A percentile compares a stretch with the other conserved stretches of the same genome.
These are phyloP conservation scores for Gremmenia infestans DNA, from an alignment of 2,329 filamentous ascomycete genomes.

Conservation along the genomic window DNA sequence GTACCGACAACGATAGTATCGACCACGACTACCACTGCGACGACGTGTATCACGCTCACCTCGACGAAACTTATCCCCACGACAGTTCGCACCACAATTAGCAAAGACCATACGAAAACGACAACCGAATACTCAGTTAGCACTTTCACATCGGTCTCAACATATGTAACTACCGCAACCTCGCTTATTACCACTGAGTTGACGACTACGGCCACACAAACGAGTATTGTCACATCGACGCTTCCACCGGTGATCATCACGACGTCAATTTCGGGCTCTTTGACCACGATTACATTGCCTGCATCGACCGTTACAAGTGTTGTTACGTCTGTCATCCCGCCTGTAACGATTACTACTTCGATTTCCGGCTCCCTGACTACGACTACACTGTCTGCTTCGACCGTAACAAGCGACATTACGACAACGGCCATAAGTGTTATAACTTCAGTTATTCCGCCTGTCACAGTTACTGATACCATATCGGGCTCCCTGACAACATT, in stretches of 20 bases:
- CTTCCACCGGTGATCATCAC: constrained; percentile 1
- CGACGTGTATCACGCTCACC: no score
- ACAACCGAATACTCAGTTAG: constrained; percentile 4
- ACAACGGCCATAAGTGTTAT: background rate
- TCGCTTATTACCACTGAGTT: constrained; percentile 7
- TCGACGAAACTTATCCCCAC: no score
- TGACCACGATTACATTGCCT: background rate
- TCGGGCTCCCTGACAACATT: background rate
- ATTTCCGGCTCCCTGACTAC: background rate
- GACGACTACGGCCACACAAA: background rate
- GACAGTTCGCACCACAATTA: constrained; percentile 1
- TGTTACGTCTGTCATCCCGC: background rate
- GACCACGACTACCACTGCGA: no score
- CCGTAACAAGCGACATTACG: background rate
- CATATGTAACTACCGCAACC: constrained; percentile 4
- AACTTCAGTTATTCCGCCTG: background rate
- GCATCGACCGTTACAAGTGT: constrained; percentile 8
- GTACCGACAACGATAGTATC: no score
- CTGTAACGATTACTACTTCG: constrained; percentile 5
- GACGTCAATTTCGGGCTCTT: background rate
- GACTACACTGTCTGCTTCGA: background rate
- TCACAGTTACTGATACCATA: constrained; percentile 3
- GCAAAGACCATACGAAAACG: background rate
- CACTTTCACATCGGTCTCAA: background rate
- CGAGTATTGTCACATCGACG: background rate